A percentile compares a stretch with the other conserved stretches of the same genome.
phyloP scores from a whole-genome alignment of 257 asterid genomes.

The Solanum ossicruentum region DNA sequence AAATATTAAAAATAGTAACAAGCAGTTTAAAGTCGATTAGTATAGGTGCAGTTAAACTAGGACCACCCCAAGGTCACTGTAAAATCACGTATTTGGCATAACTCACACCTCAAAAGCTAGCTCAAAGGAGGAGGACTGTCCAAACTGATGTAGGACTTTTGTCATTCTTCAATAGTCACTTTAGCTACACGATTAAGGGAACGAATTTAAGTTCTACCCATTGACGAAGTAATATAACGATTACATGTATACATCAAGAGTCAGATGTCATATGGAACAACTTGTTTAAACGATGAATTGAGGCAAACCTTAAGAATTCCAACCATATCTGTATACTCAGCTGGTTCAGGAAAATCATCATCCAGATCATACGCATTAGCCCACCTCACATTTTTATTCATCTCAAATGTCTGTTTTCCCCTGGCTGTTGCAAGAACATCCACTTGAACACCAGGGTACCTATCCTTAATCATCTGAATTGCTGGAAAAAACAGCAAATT shows the following conservation, averaged over 20 bases:
- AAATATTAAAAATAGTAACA: background rate
- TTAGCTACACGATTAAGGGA: background rate
- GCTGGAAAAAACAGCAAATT: constrained; percentile 66
- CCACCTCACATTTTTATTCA: constrained; percentile 86
- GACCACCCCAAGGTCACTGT: background rate
- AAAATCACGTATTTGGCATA: too few relatives aligned
- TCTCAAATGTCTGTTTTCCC: constrained; percentile 68
- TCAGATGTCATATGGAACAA: background rate
- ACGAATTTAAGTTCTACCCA: background rate
- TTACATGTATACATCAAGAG: background rate
- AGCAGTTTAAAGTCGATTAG: background rate
- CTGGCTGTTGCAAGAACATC: constrained; percentile 51
- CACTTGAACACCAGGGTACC: constrained; percentile 79
- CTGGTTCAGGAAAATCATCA: constrained; percentile 64
- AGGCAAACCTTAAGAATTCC: constrained; percentile 62
- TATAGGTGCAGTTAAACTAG: background rate
- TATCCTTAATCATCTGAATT: constrained; percentile 72
- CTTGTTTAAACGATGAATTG: background rate
- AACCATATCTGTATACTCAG: constrained; percentile 56
- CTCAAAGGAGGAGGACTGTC: too few relatives aligned
- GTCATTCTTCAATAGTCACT: too few relatives aligned
- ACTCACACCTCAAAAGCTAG: too few relatives aligned
- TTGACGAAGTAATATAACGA: background rate
- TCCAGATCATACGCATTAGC: constrained; percentile 50
- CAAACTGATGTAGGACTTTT: too few relatives aligned